Evolutionary conservation across 1,284 basidiomycete genomes (phyloP), one percentile per base, ranked within the genome.

Genomic region (Flammula alnicola): DNA sequence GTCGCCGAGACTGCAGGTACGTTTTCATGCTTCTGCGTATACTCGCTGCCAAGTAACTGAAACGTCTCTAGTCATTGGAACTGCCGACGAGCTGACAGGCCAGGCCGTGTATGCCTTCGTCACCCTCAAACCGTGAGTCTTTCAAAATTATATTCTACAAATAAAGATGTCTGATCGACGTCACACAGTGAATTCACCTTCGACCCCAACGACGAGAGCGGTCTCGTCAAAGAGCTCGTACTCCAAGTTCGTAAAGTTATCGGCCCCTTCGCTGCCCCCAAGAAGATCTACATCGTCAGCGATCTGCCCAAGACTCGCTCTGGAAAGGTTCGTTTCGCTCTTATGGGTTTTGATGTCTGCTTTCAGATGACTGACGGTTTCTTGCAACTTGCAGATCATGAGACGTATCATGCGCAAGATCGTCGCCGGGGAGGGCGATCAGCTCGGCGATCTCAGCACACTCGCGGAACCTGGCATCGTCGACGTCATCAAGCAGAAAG

Each of bases 241-340:
- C 83, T 98, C 32, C 95, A 98, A 73, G 96, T 99, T 19, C 86
- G 96, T 64, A 97, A 96, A 73, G 88, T 91, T 33, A 98, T 98
- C 57, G 95, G 95, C 3, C 94, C 95, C 2, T 98, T 98, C 69
- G 95, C 96, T 0, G 86, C 91, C 9, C 95, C 95, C 37, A 97
- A 97, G 83, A 91, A 88, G 74, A 86, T 98, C 63, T 87, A 84
- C 70, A 76, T 98, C 61, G 89, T 96, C 58, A 61, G 65, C 30
- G 95, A 98, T 70, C 76, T 98, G 51, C 96, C 96, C 40, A 98
- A 98, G 85, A 99, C 96, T 38, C 81, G 95, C 44, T 92, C 88
- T n/a, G 96, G 96, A 35, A 98, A 98, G 86, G 88, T 91, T 42
- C 31, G 75, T 56, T 37, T 25, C 32, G 20, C 3, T 45, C 26